A percentile compares a stretch with the other conserved stretches of the same genome.
These are phyloP conservation scores for Corchorus olitorius DNA, from an alignment of 345 rosid genomes.

Conservation along the genomic window DNA sequence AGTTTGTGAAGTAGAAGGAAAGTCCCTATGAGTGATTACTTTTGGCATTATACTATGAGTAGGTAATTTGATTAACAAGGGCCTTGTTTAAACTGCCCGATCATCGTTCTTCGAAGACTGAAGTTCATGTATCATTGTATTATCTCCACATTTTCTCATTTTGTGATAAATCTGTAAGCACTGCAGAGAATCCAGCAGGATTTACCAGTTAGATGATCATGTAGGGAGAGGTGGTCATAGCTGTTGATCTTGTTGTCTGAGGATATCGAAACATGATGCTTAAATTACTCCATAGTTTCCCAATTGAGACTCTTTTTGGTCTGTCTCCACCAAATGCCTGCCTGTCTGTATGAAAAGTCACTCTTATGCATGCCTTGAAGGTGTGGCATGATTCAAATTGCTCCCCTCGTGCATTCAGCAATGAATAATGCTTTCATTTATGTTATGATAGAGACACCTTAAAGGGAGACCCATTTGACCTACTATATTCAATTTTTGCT, in stretches of 20 bases:
- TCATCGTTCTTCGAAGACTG: neutral
- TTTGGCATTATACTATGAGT: too few species aligned
- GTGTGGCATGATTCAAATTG: neutral
- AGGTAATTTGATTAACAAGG: neutral
- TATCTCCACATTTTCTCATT: too few species aligned
- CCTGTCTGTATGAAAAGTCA: neutral
- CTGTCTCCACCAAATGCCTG: neutral
- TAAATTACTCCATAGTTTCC: neutral
- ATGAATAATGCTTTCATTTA: neutral
- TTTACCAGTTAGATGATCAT: neutral
- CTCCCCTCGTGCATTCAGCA: neutral
- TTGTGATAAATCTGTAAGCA: neutral
- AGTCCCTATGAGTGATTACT: too few species aligned
- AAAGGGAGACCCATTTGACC: constrained; percentile 5
- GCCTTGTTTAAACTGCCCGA: neutral
- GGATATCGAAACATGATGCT: neutral
- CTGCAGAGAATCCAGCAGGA: neutral
- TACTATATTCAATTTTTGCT: neutral
- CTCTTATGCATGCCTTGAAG: neutral
- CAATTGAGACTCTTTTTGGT: neutral
- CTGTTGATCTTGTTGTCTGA: neutral
- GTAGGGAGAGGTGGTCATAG: neutral
- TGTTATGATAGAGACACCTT: neutral
- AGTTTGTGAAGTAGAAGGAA: neutral
- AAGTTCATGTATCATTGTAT: neutral